phyloP scores from a whole-genome alignment of 768 basidiomycete genomes.

The Kwoniella mangroviensis region DNA sequence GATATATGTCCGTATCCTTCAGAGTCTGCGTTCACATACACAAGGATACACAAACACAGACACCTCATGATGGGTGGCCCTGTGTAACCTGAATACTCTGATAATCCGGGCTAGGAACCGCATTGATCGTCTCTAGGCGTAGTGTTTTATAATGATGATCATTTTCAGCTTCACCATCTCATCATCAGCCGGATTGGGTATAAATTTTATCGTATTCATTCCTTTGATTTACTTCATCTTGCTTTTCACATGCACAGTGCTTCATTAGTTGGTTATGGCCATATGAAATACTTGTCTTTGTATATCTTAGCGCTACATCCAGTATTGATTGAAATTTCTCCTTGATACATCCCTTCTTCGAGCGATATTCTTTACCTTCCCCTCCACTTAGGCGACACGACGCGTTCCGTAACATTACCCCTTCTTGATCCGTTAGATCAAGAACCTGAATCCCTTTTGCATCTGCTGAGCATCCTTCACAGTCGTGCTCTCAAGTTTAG shows the following conservation, averaged over 20 bases:
- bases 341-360: background rate
- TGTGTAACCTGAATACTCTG: constrained; percentile 2
- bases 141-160: background rate
- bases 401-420: background rate
- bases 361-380: no score
- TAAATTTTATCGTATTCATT: background rate
- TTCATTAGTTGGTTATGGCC: background rate
- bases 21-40: background rate
- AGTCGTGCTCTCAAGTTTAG: constrained; percentile 33
- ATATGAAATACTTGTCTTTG: background rate
- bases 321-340: background rate
- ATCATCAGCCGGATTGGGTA: background rate
- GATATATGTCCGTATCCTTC: background rate
- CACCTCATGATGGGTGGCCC: background rate
- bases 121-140: background rate
- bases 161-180: background rate
- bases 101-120: background rate
- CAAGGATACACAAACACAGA: background rate
- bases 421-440: constrained; percentile 5
- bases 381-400: constrained; percentile 2
- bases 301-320: background rate
- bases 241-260: background rate
- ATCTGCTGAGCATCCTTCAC: constrained; percentile 33
- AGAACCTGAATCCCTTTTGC: constrained; percentile 41
- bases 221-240: background rate